Conservation (phyloP, 441 rosid species). For the Rhodomyrtus psidioides region DNA sequence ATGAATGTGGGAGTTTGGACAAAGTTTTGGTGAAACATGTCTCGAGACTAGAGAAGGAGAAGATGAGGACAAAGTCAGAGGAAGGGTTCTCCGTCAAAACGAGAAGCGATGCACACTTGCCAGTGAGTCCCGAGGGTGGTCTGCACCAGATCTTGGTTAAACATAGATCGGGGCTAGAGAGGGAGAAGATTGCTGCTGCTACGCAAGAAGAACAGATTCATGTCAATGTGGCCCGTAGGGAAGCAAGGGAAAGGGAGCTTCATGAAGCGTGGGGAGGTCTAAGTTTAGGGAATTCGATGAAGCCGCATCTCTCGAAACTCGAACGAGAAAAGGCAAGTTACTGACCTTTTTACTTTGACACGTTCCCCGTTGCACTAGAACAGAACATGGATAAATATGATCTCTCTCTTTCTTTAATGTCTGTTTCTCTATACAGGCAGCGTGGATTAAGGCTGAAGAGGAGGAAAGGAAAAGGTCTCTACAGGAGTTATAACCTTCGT, state of each 20-base stretch:
- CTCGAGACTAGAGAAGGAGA: conserved; percentile 50
- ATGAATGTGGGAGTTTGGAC: conserved; percentile 43
- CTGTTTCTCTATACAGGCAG: conserved; percentile 38
- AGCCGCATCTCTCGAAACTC: conserved; percentile 64
- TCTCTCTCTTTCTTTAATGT: neutral
- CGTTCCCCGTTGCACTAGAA: neutral
- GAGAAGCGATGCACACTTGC: conserved; percentile 6
- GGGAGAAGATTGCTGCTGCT: conserved; percentile 33
- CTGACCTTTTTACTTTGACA: neutral
- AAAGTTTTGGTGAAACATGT: conserved; percentile 56
- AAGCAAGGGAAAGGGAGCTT: conserved; percentile 73
- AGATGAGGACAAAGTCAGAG: conserved; percentile 21
- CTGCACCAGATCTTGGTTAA: conserved; percentile 19
- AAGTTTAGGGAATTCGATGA: conserved; percentile 68
- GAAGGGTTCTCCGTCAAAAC: conserved; percentile 12
- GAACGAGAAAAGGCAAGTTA: conserved; percentile 72
- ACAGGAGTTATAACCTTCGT: neutral
- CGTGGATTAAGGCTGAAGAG: conserved; percentile 85
- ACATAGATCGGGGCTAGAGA: conserved; percentile 35
- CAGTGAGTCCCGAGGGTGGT: conserved; percentile 9
- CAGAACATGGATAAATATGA: neutral
- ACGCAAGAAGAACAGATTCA: conserved; percentile 21
- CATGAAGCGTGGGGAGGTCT: conserved; percentile 92
- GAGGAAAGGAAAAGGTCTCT: conserved; percentile 45
- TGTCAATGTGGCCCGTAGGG: conserved; percentile 35